Conservation (phyloP, 2,329 filamentous ascomycete genomes). For the Chaetothyriales sp. region DNA sequence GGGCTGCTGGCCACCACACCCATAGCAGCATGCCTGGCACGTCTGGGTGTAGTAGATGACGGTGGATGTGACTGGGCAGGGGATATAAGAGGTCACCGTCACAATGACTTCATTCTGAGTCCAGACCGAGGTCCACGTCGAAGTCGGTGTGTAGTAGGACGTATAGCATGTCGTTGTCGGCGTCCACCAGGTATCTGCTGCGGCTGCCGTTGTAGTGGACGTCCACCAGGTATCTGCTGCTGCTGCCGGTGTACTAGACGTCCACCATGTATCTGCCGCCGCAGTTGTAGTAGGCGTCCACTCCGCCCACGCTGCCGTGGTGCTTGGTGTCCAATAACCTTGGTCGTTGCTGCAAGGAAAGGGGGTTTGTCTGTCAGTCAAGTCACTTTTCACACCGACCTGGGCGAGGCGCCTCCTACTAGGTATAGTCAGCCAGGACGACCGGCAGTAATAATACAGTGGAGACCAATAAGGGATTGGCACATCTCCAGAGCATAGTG, state of each 20-base stretch:
- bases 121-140: conserved; percentile 10
- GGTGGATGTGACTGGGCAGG: conserved; percentile 12
- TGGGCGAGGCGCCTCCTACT: background rate
- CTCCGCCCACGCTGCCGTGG: background rate
- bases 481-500: background rate
- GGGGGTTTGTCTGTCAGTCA: background rate
- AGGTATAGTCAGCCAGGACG: background rate
- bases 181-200: conserved; percentile 5
- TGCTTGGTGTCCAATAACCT: conserved; percentile 7
- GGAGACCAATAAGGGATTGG: background rate
- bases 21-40: conserved; percentile 9
- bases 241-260: background rate
- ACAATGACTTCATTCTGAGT: conserved; percentile 11
- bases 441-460: background rate
- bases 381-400: background rate
- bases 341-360: conserved; percentile 9
- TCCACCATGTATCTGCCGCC: conserved; percentile 7
- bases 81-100: conserved; percentile 11
- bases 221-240: background rate
- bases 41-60: conserved; percentile 6
- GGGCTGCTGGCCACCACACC: conserved; percentile 6
- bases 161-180: conserved; percentile 13
- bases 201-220: conserved; percentile 1
- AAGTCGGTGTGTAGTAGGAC: conserved; percentile 9
- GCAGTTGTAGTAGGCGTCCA: conserved; percentile 1